Conservation (phyloP, 495 filamentous ascomycete genomes). For the Coniosporium apollinis region DNA sequence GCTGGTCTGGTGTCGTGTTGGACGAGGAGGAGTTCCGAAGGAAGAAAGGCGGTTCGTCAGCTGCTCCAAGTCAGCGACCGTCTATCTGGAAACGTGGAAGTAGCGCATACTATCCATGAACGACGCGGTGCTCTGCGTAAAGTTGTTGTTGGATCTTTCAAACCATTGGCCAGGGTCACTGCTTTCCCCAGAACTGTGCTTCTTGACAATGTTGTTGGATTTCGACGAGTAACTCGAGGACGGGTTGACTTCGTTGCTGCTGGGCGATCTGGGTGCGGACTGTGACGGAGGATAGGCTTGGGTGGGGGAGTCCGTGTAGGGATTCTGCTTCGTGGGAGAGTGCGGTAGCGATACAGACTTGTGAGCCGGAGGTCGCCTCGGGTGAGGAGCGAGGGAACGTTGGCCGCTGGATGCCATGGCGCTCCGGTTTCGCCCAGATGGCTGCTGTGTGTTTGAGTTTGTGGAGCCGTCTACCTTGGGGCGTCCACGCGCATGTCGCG, state of each 20-base stretch:
- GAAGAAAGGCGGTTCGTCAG: conserved; percentile 26
- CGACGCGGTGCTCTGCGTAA: conserved; percentile 9
- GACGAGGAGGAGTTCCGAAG: conserved; percentile 22
- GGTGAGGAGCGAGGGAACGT: too few relatives aligned
- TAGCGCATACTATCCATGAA: conserved; percentile 17
- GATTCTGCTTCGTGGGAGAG: conserved; percentile 4
- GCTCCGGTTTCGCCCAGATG: too few relatives aligned
- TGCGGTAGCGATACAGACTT: conserved; percentile 20
- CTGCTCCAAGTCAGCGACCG: background rate
- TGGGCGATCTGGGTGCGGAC: conserved; percentile 4
- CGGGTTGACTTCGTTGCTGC: conserved; percentile 4
- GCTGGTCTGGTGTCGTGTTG: conserved; percentile 12
- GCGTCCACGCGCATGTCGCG: too few relatives aligned
- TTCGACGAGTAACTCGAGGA: conserved; percentile 3
- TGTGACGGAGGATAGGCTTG: background rate
- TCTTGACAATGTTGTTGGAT: conserved; percentile 3
- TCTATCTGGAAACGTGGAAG: too few relatives aligned
- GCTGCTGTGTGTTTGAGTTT: too few relatives aligned
- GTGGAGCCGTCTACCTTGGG: too few relatives aligned
- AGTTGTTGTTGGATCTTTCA: conserved; percentile 24
- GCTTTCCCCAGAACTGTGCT: conserved; percentile 25
- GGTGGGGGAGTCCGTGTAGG: background rate
- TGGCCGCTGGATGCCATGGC: too few relatives aligned
- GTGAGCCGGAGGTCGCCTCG: conserved; percentile 17
- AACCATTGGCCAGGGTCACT: conserved; percentile 27